phyloP scores from a whole-genome alignment of 768 basidiomycete genomes.

The Russula vinacea region DNA sequence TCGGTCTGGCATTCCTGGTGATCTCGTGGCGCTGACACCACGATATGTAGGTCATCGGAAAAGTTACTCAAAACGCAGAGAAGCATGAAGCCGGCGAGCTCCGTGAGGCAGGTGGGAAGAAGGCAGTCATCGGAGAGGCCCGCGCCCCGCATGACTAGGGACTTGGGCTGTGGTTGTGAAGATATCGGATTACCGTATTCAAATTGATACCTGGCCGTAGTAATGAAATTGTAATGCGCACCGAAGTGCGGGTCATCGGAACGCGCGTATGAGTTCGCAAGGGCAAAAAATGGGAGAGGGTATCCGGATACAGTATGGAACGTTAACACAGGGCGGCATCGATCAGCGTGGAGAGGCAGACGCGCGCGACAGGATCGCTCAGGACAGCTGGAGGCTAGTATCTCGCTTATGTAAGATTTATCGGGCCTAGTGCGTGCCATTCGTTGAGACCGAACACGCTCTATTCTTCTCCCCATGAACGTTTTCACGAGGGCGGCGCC shows the following conservation, averaged over 20 bases:
- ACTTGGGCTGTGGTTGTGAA: not conserved
- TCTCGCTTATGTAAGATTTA: not conserved
- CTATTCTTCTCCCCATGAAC: conserved; percentile 18
- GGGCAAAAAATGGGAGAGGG: not conserved
- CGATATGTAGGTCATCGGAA: conserved; percentile 46
- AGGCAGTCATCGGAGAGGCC: conserved; percentile 42
- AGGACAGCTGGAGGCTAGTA: no score
- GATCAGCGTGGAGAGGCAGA: no score
- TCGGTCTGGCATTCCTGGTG: conserved; percentile 23
- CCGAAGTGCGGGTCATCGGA: not conserved
- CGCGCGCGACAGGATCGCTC: no score
- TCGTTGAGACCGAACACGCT: not conserved
- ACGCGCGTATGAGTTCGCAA: not conserved
- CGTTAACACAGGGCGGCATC: no score
- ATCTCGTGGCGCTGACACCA: not conserved
- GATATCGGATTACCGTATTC: not conserved
- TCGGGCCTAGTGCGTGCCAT: not conserved
- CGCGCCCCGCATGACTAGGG: conserved; percentile 43
- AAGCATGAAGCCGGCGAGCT: conserved; percentile 57
- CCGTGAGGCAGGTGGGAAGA: conserved; percentile 52
- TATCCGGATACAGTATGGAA: no score
- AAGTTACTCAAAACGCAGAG: conserved; percentile 46
- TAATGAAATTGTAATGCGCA: not conserved
- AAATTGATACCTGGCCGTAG: not conserved
- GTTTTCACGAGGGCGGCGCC: conserved; percentile 31